Evolutionary conservation across 2,329 filamentous ascomycete genomes (phyloP).

Genomic region (Monilinia vaccinii-corymbosi): DNA sequence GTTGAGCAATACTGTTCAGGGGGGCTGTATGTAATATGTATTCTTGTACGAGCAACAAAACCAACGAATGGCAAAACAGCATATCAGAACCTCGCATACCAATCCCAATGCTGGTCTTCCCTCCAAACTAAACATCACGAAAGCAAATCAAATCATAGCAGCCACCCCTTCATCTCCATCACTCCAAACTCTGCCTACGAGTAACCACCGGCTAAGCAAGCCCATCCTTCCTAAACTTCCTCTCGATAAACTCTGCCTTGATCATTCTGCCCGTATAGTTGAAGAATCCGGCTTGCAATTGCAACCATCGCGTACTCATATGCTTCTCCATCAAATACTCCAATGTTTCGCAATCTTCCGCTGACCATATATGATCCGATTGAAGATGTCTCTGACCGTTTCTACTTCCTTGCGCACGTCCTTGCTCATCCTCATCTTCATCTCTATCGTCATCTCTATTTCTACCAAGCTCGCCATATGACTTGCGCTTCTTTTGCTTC

Average conservation of each 20-base stretch:
- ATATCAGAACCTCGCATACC: background rate
- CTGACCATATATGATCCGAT: slow-evolving; percentile 22
- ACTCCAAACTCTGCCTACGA: background rate
- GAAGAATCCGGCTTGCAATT: slow-evolving; percentile 28
- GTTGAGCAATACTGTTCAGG: too few relatives aligned
- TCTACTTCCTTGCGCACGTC: background rate
- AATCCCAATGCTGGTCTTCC: background rate
- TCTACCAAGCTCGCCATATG: background rate
- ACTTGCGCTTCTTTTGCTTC: background rate
- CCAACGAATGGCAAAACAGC: background rate
- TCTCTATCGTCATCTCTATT: background rate
- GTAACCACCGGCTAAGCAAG: background rate
- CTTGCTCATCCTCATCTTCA: background rate
- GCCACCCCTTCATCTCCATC: background rate
- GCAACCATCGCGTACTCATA: slow-evolving; percentile 24
- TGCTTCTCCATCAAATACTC: slow-evolving; percentile 23
- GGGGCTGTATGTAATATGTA: too few relatives aligned
- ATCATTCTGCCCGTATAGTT: slow-evolving; percentile 29
- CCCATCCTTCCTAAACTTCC: slow-evolving; percentile 25
- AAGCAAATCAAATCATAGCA: background rate
- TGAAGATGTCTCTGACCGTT: slow-evolving; percentile 10
- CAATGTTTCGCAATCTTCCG: slow-evolving; percentile 24
- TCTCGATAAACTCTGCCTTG: slow-evolving; percentile 23
- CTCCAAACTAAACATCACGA: background rate
- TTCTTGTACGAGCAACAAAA: too few relatives aligned